Evolutionary conservation across 805 yeast genomes (phyloP).

Genomic region (Metschnikowia similis): DNA sequence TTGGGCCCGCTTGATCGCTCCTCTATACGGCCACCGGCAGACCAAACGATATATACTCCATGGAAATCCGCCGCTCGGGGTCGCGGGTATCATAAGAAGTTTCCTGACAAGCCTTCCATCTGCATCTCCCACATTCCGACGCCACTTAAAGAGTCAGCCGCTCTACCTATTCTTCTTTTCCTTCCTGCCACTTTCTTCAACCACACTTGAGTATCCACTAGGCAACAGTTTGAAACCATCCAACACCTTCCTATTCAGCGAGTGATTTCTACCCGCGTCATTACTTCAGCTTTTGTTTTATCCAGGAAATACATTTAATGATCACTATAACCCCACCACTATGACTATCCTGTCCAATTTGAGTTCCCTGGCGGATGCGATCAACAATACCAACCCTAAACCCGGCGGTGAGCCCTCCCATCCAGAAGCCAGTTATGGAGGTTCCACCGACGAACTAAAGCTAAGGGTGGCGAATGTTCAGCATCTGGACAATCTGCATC

Average conservation of each 20-base stretch:
- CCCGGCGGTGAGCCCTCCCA: neutral
- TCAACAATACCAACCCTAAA: neutral
- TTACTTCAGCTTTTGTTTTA: neutral
- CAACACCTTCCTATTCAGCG: neutral
- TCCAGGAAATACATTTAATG: neutral
- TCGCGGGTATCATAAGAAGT: too few relatives aligned
- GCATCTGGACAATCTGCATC: too few relatives aligned
- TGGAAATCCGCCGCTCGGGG: slow-evolving; percentile 5
- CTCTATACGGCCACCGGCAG: neutral
- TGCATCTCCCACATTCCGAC: neutral
- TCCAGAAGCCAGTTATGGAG: neutral
- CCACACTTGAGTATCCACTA: neutral
- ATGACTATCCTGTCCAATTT: neutral
- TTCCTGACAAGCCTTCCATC: neutral
- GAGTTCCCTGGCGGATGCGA: neutral
- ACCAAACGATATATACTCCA: neutral
- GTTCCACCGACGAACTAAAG: neutral
- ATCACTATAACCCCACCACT: neutral
- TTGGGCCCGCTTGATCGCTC: slow-evolving; percentile 1
- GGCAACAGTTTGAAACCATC: neutral
- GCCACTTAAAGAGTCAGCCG: neutral
- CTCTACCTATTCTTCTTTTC: neutral
- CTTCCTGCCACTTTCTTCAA: neutral
- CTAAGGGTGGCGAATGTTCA: neutral
- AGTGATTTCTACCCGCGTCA: neutral